phyloP scores from a whole-genome alignment of 2,329 filamentous ascomycete genomes.

The Ambrosiella xylebori region DNA sequence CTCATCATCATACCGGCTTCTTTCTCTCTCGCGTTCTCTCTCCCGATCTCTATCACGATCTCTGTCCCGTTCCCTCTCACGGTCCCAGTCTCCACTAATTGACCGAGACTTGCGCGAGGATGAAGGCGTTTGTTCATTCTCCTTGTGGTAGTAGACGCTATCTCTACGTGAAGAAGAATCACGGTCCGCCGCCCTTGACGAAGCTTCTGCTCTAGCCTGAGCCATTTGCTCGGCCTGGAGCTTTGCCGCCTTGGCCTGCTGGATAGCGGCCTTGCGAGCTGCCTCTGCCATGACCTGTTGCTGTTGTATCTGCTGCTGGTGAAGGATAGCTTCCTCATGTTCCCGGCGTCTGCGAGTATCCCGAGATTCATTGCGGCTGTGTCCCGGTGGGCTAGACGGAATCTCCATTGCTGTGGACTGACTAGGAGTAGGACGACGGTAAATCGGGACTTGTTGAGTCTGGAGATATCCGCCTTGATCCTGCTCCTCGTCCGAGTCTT shows the following conservation, averaged over 20 bases:
- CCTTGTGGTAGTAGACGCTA: constrained; percentile 6
- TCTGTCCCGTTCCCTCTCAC: neutral
- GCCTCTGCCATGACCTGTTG: neutral
- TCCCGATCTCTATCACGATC: neutral
- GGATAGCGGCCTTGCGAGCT: constrained; percentile 1
- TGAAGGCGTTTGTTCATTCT: neutral
- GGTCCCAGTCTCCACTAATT: constrained; percentile 3
- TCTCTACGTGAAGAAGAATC: constrained; percentile 7
- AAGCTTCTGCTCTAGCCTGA: neutral
- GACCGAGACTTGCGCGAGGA: constrained; percentile 6
- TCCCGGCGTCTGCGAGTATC: neutral
- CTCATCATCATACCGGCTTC: constrained; percentile 4
- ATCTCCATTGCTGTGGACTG: neutral
- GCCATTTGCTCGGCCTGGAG: constrained; percentile 1
- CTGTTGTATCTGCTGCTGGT: neutral
- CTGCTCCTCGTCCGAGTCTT: constrained; percentile 11
- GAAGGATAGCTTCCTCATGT: neutral
- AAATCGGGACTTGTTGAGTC: constrained; percentile 2
- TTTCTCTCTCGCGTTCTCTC: neutral
- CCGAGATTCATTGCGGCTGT: neutral
- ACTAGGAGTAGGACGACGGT: constrained; percentile 2
- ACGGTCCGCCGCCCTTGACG: neutral
- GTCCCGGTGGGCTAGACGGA: neutral
- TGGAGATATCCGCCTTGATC: neutral
- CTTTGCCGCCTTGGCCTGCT: constrained; percentile 7